phyloP scores from a whole-genome alignment of 1,139 yeast genomes.

The Yamadazyma blattariae region DNA sequence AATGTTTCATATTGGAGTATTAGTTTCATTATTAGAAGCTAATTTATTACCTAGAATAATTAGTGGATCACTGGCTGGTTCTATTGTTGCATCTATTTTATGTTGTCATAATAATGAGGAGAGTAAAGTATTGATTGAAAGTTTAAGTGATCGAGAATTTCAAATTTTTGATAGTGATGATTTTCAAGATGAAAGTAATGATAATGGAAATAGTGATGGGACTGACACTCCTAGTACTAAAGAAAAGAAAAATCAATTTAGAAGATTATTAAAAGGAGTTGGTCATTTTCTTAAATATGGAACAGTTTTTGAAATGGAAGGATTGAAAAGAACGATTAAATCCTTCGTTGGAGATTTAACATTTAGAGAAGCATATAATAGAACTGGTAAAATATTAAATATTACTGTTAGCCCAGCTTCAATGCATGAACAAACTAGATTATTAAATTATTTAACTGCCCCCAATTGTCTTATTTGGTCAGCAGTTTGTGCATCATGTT shows the following conservation, averaged over 20 bases:
- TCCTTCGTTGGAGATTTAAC: constrained; percentile 87
- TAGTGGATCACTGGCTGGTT: constrained; percentile 97
- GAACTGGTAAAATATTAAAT: constrained; percentile 57
- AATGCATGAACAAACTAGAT: constrained; percentile 56
- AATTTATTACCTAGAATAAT: constrained; percentile 81
- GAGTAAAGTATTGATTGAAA: constrained; percentile 51
- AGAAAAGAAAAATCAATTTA: constrained; percentile 36
- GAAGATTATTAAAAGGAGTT: constrained; percentile 28
- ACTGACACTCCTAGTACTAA: constrained; percentile 18
- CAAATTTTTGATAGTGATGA: constrained; percentile 56
- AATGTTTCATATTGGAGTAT: constrained; percentile 86
- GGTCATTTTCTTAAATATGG: constrained; percentile 72
- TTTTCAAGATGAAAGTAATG: constrained; percentile 6
- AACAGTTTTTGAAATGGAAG: constrained; percentile 80
- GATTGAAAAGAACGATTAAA: constrained; percentile 70
- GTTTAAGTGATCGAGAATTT: constrained; percentile 57
- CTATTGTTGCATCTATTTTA: constrained; percentile 85
- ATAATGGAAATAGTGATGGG: constrained; percentile 18
- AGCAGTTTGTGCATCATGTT: constrained; percentile 96
- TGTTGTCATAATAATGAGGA: constrained; percentile 82
- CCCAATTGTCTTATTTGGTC: constrained; percentile 62
- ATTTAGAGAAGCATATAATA: constrained; percentile 56
- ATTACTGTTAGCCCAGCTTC: constrained; percentile 58
- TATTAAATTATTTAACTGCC: constrained; percentile 47
- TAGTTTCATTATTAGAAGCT: constrained; percentile 71